Conservation (phyloP, 345 rosid species). For the Bretschneidera sinensis region DNA sequence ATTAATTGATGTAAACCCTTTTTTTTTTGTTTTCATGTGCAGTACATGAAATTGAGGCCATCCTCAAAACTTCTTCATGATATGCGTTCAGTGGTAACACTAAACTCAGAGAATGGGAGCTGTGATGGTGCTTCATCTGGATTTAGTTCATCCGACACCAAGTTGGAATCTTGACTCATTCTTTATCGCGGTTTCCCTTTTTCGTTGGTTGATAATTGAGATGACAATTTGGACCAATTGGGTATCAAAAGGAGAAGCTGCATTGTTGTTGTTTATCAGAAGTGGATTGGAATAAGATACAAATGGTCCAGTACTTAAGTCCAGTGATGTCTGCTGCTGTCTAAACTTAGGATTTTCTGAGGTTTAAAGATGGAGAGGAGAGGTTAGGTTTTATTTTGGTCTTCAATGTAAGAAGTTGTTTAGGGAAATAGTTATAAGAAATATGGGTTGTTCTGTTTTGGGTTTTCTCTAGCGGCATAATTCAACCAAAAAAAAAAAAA, state of each 20-base stretch:
- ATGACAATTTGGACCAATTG: not conserved
- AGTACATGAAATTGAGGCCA: constrained; percentile 42
- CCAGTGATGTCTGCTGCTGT: not conserved
- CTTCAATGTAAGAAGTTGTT: constrained; percentile 10
- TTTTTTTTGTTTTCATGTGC: constrained; percentile 22
- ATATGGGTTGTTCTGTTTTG: too few species aligned
- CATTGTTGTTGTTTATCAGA: not conserved
- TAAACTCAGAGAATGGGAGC: constrained; percentile 13
- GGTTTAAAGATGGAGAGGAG: constrained; percentile 1
- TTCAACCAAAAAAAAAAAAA: constrained; percentile 13
- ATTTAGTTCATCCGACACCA: not conserved
- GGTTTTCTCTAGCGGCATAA: constrained; percentile 4
- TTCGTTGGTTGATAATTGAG: constrained; percentile 8
- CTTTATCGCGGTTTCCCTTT: not conserved
- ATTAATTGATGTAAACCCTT: not conserved
- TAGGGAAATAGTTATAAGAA: constrained; percentile 3
- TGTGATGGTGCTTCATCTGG: constrained; percentile 8
- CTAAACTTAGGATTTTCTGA: constrained; percentile 14
- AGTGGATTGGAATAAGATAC: constrained; percentile 11
- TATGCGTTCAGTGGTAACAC: constrained; percentile 2
- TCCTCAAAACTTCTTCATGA: constrained; percentile 8
- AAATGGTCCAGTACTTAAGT: constrained; percentile 1
- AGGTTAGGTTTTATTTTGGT: not conserved
- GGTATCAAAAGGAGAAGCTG: not conserved
- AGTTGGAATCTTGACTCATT: not conserved